Base-by-base conservation (phyloP, 139 green algal genomes). In the Chlorella vulgaris region DNA sequence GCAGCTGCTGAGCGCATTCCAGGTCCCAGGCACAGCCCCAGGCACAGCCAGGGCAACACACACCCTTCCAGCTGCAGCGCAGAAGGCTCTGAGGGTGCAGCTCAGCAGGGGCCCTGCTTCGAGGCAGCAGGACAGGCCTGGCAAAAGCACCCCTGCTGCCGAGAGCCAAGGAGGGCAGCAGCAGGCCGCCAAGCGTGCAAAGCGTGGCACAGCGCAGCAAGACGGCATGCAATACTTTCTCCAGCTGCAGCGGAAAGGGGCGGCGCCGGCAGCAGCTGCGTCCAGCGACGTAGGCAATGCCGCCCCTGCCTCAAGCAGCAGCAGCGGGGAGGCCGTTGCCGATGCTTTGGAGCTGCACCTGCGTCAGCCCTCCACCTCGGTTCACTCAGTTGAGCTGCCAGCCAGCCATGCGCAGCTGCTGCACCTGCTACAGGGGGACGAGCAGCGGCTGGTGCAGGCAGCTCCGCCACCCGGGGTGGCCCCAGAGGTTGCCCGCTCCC, bases 301-400 rank as follows among this genome's bases (percentile, higher is more conserved):
- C 19, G 29, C 65, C 33, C 26, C 73, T 4, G 26, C 73, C 36
- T 51, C 73, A 26, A 80, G 73, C 73, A 69, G n/a, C 53, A 42
- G 39, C 58, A 80, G 58, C 40, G 39, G 39, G 4, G 74, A 58
- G 36, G 73, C 10, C 29, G 33, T 18, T 1, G 74, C 36, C 4
- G 73, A 67, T 40, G 58, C 58, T 6, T 15, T 80, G 74, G 58
- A 69, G 36, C 31, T 31, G 5, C 39, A 42, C 35, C 38, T 47
- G 28, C 38, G 26, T 55, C 58, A 70, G n/a, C 50, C 13, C n/a
- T 69, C 58, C 18, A 39, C 28, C 1, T 40, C 74, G 2, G 55
- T 80, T 55, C 58, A 71, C 18, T 22, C 13, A 15, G 84, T 88
- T 35, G 55, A 86, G 73, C 74, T 88, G 66, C 66, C 84, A n/a